Percentiles rank a stretch among this genome's conserved stretches.
These are phyloP conservation scores for Ustilago vetiveriae DNA, from an alignment of 1,284 basidiomycete genomes.

Conservation along the genomic window DNA sequence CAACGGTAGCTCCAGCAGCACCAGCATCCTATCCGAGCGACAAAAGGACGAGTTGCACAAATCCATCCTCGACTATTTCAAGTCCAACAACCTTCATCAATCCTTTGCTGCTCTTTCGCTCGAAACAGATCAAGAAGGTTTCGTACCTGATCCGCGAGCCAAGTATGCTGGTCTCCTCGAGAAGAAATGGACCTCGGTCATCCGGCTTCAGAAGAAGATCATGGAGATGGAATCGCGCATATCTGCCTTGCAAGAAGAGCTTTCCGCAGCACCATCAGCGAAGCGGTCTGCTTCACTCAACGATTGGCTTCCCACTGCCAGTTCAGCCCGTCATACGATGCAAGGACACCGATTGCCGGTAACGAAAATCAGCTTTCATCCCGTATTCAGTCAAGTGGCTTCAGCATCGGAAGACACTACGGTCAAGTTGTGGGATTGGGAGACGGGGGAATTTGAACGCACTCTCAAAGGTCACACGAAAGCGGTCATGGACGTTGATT, in stretches of 20 bases:
- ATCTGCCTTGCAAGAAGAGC: slow-evolving; percentile 79
- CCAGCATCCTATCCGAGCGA: slow-evolving; percentile 74
- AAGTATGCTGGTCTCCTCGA: slow-evolving; percentile 84
- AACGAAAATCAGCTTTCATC: slow-evolving; percentile 85
- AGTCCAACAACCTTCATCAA: slow-evolving; percentile 74
- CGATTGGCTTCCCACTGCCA: slow-evolving; percentile 84
- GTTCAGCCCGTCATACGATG: slow-evolving; percentile 80
- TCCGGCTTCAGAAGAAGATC: slow-evolving; percentile 85
- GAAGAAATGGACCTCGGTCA: slow-evolving; percentile 95
- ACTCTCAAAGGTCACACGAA: slow-evolving; percentile 93
- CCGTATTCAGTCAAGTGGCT: slow-evolving; percentile 81
- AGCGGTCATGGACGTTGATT: slow-evolving; percentile 85
- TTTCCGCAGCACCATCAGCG: slow-evolving; percentile 72
- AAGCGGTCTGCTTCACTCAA: slow-evolving; percentile 75
- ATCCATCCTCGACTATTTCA: slow-evolving; percentile 84
- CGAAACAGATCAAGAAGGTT: slow-evolving; percentile 73
- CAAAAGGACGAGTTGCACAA: slow-evolving; percentile 88
- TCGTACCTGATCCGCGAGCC: slow-evolving; percentile 81
- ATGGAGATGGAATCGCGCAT: slow-evolving; percentile 81
- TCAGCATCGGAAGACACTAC: slow-evolving; percentile 87
- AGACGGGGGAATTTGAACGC: slow-evolving; percentile 88
- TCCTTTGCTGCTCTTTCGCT: slow-evolving; percentile 75
- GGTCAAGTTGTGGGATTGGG: slow-evolving; percentile 95
- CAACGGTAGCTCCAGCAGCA: slow-evolving; percentile 30
- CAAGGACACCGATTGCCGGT: slow-evolving; percentile 81